Conservation (phyloP, 2,329 filamentous ascomycete genomes). For the Colletotrichum truncatum region DNA sequence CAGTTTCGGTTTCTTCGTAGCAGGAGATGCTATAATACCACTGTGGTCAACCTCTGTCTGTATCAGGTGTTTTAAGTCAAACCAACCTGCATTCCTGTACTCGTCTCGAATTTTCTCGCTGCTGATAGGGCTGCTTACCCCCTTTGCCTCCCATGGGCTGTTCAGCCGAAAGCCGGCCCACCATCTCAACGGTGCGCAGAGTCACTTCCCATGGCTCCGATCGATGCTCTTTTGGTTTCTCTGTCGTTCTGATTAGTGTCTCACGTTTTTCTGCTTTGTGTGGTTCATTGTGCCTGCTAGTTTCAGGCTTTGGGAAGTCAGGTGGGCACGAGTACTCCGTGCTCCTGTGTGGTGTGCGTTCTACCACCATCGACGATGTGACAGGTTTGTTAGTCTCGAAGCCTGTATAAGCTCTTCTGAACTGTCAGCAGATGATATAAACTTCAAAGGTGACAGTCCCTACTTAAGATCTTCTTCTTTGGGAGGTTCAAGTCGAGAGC, state of each 20-base stretch:
- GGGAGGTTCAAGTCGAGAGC: too few species aligned
- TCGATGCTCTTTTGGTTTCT: neutral
- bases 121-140: neutral
- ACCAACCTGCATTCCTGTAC: neutral
- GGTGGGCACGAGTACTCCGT: neutral
- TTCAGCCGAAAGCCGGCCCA: neutral
- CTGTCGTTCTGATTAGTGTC: neutral
- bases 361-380: slow-evolving; percentile 12
- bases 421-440: neutral
- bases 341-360: neutral
- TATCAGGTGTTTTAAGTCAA: neutral
- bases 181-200: neutral
- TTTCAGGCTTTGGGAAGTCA: too few species aligned
- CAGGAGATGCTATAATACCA: too few species aligned
- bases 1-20: neutral
- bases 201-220: neutral
- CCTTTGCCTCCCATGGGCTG: neutral
- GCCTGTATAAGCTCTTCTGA: neutral
- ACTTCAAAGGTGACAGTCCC: too few species aligned
- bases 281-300: neutral
- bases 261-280: neutral
- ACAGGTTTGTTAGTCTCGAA: neutral
- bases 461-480: too few species aligned
- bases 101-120: neutral
- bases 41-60: neutral